Evolutionary conservation across 805 yeast genomes (phyloP).

Genomic region (Nakazawaea populi): DNA sequence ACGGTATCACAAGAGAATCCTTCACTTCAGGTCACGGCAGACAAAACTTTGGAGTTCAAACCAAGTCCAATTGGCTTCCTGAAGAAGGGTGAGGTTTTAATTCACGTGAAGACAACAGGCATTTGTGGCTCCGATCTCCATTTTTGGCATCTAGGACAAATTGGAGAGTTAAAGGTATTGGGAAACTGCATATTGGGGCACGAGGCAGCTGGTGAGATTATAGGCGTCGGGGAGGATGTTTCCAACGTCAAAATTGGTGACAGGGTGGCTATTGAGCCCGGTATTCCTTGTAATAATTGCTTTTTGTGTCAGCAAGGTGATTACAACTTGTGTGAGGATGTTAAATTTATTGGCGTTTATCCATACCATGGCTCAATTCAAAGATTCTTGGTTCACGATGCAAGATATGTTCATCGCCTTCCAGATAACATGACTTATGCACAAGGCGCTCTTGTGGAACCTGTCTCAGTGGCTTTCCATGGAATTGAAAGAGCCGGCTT

Average conservation of each 20-base stretch:
- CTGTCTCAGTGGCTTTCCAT: constrained; percentile 47
- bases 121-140: constrained; percentile 74
- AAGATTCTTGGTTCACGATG: constrained; percentile 27
- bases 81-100: constrained; percentile 37
- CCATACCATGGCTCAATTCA: constrained; percentile 34
- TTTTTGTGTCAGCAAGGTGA: constrained; percentile 31
- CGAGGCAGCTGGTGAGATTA: constrained; percentile 38
- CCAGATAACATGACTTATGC: constrained; percentile 40
- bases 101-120: constrained; percentile 60
- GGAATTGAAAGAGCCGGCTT: constrained; percentile 45
- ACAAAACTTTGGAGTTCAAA: constrained; percentile 1
- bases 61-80: constrained; percentile 17
- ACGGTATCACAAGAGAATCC: constrained; percentile 1
- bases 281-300: constrained; percentile 41
- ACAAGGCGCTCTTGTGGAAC: constrained; percentile 52
- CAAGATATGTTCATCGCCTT: constrained; percentile 27
- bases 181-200: constrained; percentile 37
- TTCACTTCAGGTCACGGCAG: constrained; percentile 3
- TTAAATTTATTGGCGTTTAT: constrained; percentile 29
- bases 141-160: constrained; percentile 58
- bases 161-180: constrained; percentile 39
- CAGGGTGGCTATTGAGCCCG: constrained; percentile 48
- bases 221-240: constrained; percentile 44
- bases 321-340: constrained; percentile 32
- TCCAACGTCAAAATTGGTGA: constrained; percentile 38